Base-by-base conservation (phyloP, 2,329 filamentous ascomycete genomes). In the Microsporum canis region DNA sequence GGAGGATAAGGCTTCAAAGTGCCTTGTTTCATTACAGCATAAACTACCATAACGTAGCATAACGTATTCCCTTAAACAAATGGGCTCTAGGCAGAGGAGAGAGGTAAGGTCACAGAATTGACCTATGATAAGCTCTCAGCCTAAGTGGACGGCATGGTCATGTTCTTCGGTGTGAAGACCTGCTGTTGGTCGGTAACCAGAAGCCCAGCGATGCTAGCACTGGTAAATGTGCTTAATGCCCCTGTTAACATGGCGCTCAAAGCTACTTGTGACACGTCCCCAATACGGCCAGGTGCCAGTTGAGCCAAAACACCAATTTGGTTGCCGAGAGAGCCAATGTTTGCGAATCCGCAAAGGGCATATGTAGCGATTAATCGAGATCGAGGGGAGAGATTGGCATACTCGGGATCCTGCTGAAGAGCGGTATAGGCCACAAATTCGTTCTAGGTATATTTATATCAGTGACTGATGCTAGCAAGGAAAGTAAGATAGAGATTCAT, bases 231-330 rank as follows among this genome's bases (percentile, higher is more conserved):
- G 33, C 87, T 83, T 63, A 95, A 77, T 38, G 94, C 84, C 69
- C 91, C 90, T 0, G 88, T 87, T 59, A 91, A 72, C 65, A 95
- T 80, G 4, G 90, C 88, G 36, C 87, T 91, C 23, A 95, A 61
- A 2, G 89, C 89, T 33, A 95, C 81, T 55, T 80, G 80, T 3
- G 88, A 86, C 8, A 95, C 86, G 67, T 94, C 88, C 62, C 86
- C 88, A 41, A 83, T 81, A 51, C 89, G 84, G 3, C 80, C 79
- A 0, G 90, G 89, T 0, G 88, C 86, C 63, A 95, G 83, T 76
- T 95, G 89, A 3, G 87, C 84, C 59, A 95, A 80, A 62, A 95
- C 89, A 78, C 90, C 90, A 63, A 95, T 94, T 75, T 95, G 90
- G 61, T 90, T 92, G 71, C 90, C 90, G 56, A 95, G 82, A 34